Conservation (phyloP, 169 alveolate species). For the Besnoitia besnoiti region DNA sequence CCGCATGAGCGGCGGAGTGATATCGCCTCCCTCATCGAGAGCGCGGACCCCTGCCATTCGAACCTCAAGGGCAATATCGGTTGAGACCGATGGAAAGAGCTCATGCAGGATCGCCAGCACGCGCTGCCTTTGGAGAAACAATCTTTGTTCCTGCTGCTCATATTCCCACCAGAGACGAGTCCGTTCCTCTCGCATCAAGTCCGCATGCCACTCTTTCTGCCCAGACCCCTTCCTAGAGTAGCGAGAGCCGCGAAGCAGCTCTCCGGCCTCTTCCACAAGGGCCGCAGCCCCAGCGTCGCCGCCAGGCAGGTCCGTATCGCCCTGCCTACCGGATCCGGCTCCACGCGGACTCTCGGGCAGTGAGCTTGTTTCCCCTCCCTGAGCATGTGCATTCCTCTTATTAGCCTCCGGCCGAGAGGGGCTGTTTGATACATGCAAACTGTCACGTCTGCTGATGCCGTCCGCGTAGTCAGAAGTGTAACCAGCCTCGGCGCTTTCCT, state of each 20-base stretch:
- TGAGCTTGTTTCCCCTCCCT: background rate
- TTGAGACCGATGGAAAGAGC: background rate
- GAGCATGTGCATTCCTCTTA: background rate
- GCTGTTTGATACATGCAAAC: background rate
- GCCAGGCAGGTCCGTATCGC: background rate
- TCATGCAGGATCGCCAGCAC: background rate
- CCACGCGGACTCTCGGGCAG: background rate
- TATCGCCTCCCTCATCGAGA: background rate
- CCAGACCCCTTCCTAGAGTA: background rate
- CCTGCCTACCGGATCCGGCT: background rate
- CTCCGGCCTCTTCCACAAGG: background rate
- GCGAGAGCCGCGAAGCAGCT: background rate
- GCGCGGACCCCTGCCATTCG: slow-evolving; percentile 25
- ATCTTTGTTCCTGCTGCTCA: background rate
- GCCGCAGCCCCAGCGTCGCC: slow-evolving; percentile 25
- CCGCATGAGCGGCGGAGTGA: background rate
- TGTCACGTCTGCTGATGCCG: background rate
- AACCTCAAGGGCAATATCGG: background rate
- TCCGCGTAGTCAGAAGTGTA: background rate
- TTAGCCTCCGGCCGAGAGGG: background rate
- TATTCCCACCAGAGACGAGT: slow-evolving; percentile 28
- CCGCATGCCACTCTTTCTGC: background rate
- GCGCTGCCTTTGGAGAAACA: slow-evolving; percentile 18
- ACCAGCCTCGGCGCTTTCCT: background rate
- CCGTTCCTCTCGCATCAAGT: background rate